Evolutionary conservation across 495 filamentous ascomycete genomes (phyloP), one percentile per base, ranked within the genome.

Genomic region (Clohesyomyces aquaticus): DNA sequence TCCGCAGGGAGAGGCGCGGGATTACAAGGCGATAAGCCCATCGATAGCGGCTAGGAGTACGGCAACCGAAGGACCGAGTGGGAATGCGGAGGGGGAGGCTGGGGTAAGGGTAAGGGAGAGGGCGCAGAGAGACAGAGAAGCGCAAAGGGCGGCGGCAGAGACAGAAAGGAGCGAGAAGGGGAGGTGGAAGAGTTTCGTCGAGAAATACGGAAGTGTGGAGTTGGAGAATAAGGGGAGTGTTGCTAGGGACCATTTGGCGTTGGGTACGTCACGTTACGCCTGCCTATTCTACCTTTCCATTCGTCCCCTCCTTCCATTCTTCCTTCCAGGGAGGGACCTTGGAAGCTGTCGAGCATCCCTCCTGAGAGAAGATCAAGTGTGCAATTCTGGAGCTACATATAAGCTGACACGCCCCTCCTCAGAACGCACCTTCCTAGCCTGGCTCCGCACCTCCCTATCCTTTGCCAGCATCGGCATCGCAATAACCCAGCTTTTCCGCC

Each of bases 361-460:
- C n/a, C n/a, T n/a, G n/a, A n/a, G n/a, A n/a, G n/a, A n/a, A n/a
- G n/a, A n/a, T n/a, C n/a, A n/a, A n/a, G n/a, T n/a, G n/a, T n/a
- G n/a, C n/a, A n/a, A n/a, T n/a, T n/a, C n/a, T n/a, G n/a, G n/a
- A n/a, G n/a, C n/a, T n/a, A n/a, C n/a, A n/a, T n/a, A n/a, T n/a
- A n/a, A n/a, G n/a, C n/a, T n/a, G n/a, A n/a, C n/a, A n/a, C n/a
- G n/a, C n/a, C n/a, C n/a, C n/a, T n/a, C n/a, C n/a, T n/a, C 71
- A 97, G 94, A 98, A 76, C 87, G 94, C 27, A 98, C 94, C 2
- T 98, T 98, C 76, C 85, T 98, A 21, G 94, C 94, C 51, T 98
- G 94, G 94, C 84, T 98, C 48, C 86, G 94, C 47, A 98, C 94
- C 18, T 96, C 92, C 21, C 82, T 98, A 45, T 91, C 93, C 49